Evolutionary conservation across 176 grass and related monocot species (phyloP).

Genomic region (Stipa capillata): DNA sequence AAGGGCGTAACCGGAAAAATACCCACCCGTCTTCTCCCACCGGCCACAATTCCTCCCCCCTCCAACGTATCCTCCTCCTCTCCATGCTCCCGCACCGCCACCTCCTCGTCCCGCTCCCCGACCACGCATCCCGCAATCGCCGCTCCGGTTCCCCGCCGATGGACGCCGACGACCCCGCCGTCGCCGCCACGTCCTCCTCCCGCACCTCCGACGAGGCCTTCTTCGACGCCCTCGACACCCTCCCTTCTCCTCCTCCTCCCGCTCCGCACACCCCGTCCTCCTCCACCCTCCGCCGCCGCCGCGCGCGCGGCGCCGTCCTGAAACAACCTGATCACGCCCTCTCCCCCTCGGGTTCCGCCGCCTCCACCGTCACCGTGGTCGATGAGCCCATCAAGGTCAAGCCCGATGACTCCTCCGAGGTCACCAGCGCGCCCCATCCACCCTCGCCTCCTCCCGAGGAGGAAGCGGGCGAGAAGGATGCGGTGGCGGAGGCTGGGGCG

Average conservation of each 20-base stretch:
- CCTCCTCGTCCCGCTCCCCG: not conserved
- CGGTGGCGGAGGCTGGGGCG: not conserved
- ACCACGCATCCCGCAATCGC: no score
- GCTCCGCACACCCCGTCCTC: no score
- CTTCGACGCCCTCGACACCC: slow-evolving; percentile 33
- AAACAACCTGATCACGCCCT: not conserved
- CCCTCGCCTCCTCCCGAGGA: not conserved
- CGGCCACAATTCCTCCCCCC: no score
- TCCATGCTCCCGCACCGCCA: not conserved
- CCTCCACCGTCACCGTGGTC: slow-evolving; percentile 10
- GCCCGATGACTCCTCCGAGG: slow-evolving; percentile 15
- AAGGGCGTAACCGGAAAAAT: no score
- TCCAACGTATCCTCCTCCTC: not conserved
- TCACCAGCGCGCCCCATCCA: not conserved
- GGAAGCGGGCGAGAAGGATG: no score
- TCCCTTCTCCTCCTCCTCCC: no score
- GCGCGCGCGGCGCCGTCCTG: not conserved
- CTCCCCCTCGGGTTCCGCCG: not conserved
- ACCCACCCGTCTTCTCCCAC: no score
- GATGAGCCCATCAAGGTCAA: slow-evolving; percentile 3
- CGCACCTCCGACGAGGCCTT: slow-evolving; percentile 12
- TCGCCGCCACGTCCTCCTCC: no score
- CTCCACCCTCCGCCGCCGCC: slow-evolving; percentile 14
- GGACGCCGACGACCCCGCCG: slow-evolving; percentile 16
- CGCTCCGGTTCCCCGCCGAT: not conserved